phyloP scores from a whole-genome alignment of 352 stramenopile genomes.

The Phytophthora megakarya region DNA sequence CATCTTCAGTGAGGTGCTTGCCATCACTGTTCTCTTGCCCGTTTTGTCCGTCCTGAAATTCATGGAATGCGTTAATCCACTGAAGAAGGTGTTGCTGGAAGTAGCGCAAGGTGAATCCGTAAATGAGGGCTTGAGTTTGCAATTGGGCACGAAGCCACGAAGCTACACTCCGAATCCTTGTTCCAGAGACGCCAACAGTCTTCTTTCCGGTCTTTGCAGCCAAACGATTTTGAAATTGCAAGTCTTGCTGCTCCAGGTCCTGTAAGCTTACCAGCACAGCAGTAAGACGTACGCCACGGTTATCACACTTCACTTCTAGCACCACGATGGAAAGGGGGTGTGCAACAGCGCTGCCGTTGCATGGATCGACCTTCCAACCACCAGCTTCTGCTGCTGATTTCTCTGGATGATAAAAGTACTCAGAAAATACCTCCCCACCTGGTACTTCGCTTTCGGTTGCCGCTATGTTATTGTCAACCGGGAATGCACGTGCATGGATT shows the following conservation, averaged over 20 bases:
- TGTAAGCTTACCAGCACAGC: constrained; percentile 67
- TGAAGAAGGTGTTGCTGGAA: constrained; percentile 73
- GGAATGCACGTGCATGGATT: constrained; percentile 31
- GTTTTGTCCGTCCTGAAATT: constrained; percentile 34
- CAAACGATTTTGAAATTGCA: constrained; percentile 58
- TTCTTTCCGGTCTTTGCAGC: constrained; percentile 18
- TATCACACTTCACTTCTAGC: constrained; percentile 76
- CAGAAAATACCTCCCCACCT: constrained; percentile 58
- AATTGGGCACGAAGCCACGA: constrained; percentile 55
- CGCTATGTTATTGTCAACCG: constrained; percentile 15
- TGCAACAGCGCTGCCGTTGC: constrained; percentile 4
- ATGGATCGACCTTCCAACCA: constrained; percentile 19
- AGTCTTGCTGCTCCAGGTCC: constrained; percentile 66
- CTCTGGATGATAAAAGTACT: constrained; percentile 73
- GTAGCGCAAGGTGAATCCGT: constrained; percentile 78
- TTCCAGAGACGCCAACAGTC: constrained; percentile 30
- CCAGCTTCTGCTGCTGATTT: constrained; percentile 37
- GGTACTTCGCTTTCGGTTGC: constrained; percentile 34
- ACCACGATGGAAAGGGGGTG: constrained; percentile 48
- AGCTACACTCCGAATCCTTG: constrained; percentile 52
- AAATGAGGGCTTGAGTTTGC: constrained; percentile 66
- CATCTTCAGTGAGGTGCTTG: constrained; percentile 27
- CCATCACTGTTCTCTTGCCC: constrained; percentile 13
- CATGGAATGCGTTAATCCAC: constrained; percentile 46
- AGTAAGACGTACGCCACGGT: constrained; percentile 63